These are phyloP conservation scores for Alloteropsis semialata DNA, from an alignment of 176 grass and related monocot genomes.

Conservation along the genomic window DNA sequence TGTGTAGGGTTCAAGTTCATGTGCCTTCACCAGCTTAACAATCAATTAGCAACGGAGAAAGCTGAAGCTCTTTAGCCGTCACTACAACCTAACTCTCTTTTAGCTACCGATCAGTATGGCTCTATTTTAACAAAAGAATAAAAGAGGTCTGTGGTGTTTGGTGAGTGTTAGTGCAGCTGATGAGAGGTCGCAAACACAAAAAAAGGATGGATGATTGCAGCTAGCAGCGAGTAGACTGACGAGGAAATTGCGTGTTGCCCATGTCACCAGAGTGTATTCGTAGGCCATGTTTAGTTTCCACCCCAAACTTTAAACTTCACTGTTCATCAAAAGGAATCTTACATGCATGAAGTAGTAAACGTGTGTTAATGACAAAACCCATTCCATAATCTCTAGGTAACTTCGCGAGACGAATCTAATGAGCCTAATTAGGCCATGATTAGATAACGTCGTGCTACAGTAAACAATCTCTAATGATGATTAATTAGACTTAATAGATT, in stretches of 20 bases:
- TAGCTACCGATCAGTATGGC: neutral
- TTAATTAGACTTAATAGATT: no score
- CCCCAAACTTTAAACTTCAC: no score
- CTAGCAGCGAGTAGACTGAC: conserved; percentile 7
- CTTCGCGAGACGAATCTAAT: no score
- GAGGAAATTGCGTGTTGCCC: neutral
- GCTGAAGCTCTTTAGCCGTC: neutral
- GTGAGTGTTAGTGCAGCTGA: neutral
- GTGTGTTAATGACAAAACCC: no score
- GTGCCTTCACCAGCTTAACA: neutral
- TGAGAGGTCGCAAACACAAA: neutral
- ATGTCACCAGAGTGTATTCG: no score
- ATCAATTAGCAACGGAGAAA: neutral
- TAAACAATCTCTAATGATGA: no score
- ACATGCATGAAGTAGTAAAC: no score
- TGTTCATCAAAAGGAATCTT: no score
- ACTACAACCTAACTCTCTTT: neutral
- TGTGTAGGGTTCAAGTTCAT: neutral
- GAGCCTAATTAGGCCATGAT: no score
- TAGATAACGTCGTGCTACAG: no score
- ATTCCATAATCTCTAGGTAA: no score
- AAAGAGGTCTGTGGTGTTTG: neutral
- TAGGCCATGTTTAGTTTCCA: no score
- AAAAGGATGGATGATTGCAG: neutral
- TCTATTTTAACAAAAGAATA: neutral